These are phyloP conservation scores for Tolypocladium amazonense DNA, from an alignment of 2,329 filamentous ascomycete genomes.

Conservation along the genomic window DNA sequence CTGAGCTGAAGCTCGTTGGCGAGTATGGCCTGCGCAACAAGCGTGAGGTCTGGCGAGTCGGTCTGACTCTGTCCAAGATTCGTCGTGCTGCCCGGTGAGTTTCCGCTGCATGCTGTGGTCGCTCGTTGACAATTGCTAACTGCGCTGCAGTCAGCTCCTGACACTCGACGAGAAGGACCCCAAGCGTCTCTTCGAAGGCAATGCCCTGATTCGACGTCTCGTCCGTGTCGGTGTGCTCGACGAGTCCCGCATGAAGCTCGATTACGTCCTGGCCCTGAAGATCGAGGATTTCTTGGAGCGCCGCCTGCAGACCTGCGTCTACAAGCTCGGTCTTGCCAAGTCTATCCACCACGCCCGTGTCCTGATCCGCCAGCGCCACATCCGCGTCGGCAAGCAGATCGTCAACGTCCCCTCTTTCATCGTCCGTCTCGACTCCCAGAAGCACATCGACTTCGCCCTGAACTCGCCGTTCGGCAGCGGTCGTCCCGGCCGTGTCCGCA, in stretches of 20 bases:
- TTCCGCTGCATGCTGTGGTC: background rate
- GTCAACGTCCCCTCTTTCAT: constrained; percentile 99
- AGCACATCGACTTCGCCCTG: constrained; percentile 99
- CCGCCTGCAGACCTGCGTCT: constrained; percentile 98
- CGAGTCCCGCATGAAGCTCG: constrained; percentile 99
- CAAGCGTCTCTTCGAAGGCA: constrained; percentile 99
- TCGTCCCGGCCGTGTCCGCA: constrained; percentile 92
- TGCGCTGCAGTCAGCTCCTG: constrained; percentile 74
- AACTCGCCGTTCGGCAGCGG: constrained; percentile 97
- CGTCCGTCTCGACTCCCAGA: constrained; percentile 99
- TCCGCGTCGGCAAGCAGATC: constrained; percentile 99
- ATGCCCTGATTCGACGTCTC: constrained; percentile 99
- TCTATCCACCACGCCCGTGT: constrained; percentile 99
- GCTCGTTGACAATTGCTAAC: constrained; percentile 12
- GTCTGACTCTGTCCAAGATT: constrained; percentile 99
- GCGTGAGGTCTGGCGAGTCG: constrained; percentile 99
- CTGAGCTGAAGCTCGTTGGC: constrained; percentile 98
- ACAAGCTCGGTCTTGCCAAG: constrained; percentile 99
- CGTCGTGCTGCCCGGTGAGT: constrained; percentile 98
- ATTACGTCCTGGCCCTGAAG: constrained; percentile 99
- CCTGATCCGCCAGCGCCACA: constrained; percentile 98
- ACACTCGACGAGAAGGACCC: constrained; percentile 99
- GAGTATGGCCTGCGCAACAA: constrained; percentile 99
- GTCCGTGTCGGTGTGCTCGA: constrained; percentile 99
- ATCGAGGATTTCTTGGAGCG: constrained; percentile 99